phyloP scores from a whole-genome alignment of 768 basidiomycete species.

The Sarcodon aspratus region DNA sequence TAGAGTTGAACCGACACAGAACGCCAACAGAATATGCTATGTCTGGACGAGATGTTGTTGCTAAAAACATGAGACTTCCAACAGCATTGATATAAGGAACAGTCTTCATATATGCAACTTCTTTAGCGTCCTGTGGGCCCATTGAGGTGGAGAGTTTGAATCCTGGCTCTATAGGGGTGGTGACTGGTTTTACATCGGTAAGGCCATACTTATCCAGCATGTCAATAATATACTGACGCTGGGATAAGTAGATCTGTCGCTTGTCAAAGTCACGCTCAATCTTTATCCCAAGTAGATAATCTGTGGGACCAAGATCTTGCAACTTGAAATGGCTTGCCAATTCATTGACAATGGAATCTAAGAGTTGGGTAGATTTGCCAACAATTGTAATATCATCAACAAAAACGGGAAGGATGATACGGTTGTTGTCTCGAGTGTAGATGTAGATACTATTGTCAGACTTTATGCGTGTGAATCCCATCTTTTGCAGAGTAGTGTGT shows the following conservation, averaged over 20 bases:
- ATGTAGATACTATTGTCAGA: constrained; percentile 16
- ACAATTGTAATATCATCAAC: constrained; percentile 17
- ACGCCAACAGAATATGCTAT: constrained; percentile 21
- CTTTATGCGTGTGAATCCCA: constrained; percentile 14
- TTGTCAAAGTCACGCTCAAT: constrained; percentile 5
- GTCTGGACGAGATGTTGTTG: constrained; percentile 18
- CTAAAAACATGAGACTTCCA: constrained; percentile 18
- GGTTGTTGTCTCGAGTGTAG: constrained; percentile 6
- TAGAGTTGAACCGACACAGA: no score
- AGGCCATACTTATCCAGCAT: constrained; percentile 9
- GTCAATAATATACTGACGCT: constrained; percentile 8
- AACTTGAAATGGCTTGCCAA: constrained; percentile 7
- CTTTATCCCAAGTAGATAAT: constrained; percentile 13
- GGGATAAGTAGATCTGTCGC: constrained; percentile 16
- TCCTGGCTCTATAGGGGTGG: constrained; percentile 8
- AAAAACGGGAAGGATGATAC: constrained; percentile 17
- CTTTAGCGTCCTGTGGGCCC: neutral
- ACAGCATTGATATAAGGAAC: constrained; percentile 16
- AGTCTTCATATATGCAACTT: constrained; percentile 2
- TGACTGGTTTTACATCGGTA: neutral
- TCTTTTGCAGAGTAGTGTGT: constrained; percentile 4
- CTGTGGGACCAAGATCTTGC: constrained; percentile 7
- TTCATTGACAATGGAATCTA: constrained; percentile 1
- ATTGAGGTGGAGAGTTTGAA: constrained; percentile 1
- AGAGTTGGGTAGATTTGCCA: constrained; percentile 1